These are phyloP conservation scores for Phialemonium atrogriseum DNA, from an alignment of 2,329 filamentous ascomycete genomes.

Conservation along the genomic window DNA sequence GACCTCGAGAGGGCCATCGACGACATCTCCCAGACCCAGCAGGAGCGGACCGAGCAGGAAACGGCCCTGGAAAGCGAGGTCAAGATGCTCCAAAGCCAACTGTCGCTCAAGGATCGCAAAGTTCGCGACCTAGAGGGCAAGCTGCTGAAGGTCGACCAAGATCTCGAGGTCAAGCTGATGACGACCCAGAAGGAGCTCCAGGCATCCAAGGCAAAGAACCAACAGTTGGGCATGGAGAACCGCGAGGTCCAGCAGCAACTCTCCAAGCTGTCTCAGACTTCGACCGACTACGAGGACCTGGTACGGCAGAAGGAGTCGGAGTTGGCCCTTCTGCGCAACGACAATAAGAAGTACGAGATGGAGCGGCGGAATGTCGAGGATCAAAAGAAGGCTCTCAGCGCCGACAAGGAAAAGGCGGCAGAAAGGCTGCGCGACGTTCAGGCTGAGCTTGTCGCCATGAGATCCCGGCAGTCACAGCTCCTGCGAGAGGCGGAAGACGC, in stretches of 20 bases:
- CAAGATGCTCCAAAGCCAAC: conserved; percentile 83
- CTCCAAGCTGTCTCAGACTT: conserved; percentile 78
- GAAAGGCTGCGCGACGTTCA: conserved; percentile 73
- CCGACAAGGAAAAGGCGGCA: conserved; percentile 73
- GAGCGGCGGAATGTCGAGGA: conserved; percentile 73
- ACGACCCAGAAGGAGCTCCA: conserved; percentile 73
- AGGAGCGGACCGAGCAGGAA: conserved; percentile 68
- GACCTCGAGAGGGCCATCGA: conserved; percentile 64
- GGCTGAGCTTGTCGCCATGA: conserved; percentile 80
- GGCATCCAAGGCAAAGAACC: conserved; percentile 62
- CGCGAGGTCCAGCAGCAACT: conserved; percentile 77
- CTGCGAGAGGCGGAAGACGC: conserved; percentile 86
- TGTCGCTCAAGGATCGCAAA: conserved; percentile 84
- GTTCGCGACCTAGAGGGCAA: conserved; percentile 78
- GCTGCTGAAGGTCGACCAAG: conserved; percentile 77
- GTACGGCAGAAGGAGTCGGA: conserved; percentile 93
- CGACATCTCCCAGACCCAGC: conserved; percentile 61
- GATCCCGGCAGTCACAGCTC: conserved; percentile 73
- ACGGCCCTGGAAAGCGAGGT: conserved; percentile 73
- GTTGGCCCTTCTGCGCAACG: conserved; percentile 71
- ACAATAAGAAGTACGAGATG: conserved; percentile 74
- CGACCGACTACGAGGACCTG: conserved; percentile 90
- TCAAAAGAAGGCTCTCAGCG: conserved; percentile 62
- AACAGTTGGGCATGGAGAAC: conserved; percentile 72
- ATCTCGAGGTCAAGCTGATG: conserved; percentile 77